phyloP scores from a whole-genome alignment of 2,329 filamentous ascomycete species.

The Aspergillus terreus region DNA sequence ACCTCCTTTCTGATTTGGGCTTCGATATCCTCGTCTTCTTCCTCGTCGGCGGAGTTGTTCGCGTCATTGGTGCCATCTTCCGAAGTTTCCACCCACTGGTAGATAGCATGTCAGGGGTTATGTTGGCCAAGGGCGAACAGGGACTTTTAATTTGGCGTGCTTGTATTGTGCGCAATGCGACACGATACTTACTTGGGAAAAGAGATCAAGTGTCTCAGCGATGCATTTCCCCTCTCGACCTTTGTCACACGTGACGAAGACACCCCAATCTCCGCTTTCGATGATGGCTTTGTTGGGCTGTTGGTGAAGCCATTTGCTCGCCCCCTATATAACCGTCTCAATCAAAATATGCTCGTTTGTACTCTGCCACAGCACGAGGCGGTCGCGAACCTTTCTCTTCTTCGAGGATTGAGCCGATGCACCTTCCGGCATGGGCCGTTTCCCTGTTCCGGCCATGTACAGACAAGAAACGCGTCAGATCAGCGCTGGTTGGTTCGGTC shows the following conservation, averaged over 20 bases:
- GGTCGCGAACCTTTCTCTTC: constrained; percentile 30
- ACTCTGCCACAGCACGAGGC: neutral
- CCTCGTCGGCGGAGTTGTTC: constrained; percentile 34
- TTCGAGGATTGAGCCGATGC: constrained; percentile 24
- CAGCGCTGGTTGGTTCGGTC: neutral
- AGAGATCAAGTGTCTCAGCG: constrained; percentile 55
- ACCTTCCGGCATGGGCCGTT: constrained; percentile 29
- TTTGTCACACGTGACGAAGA: constrained; percentile 62
- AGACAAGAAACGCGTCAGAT: neutral
- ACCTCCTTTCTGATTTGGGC: constrained; percentile 58
- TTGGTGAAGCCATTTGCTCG: constrained; percentile 28
- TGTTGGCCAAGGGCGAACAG: neutral
- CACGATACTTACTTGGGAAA: constrained; percentile 48
- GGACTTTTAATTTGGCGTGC: neutral
- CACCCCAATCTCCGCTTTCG: constrained; percentile 54
- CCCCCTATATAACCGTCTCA: constrained; percentile 21
- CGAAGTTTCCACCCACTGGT: constrained; percentile 16
- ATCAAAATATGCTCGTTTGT: neutral
- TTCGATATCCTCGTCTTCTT: constrained; percentile 50
- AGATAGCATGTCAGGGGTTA: constrained; percentile 5
- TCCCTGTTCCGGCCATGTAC: constrained; percentile 24
- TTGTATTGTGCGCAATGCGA: neutral
- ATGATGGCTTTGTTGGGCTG: constrained; percentile 24
- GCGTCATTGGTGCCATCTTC: constrained; percentile 19
- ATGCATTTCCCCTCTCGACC: constrained; percentile 59